Evolutionary conservation across 129 eudicot genomes (phyloP).

Genomic region (Pittosporum tobira): DNA sequence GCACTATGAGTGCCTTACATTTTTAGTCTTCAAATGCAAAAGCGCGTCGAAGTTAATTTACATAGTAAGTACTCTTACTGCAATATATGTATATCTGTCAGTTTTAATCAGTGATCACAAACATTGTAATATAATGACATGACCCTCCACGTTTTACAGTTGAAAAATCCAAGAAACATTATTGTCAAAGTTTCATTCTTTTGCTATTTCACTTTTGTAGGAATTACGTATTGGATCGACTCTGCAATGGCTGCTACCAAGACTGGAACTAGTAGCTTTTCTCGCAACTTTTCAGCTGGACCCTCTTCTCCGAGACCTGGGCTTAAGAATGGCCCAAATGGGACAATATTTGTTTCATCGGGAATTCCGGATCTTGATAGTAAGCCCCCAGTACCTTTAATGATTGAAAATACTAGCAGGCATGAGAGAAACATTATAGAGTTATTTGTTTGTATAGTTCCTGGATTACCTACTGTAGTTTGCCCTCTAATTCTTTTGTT

Average conservation of each 20-base stretch:
- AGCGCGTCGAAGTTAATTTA: no score
- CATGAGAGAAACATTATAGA: neutral
- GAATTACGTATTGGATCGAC: neutral
- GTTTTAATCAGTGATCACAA: neutral
- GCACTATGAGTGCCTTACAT: neutral
- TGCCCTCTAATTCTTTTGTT: conserved; percentile 4
- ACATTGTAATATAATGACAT: neutral
- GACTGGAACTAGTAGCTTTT: conserved; percentile 72
- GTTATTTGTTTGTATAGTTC: neutral
- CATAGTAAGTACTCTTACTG: neutral
- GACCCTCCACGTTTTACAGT: neutral
- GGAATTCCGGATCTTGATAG: conserved; percentile 96
- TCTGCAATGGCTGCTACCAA: conserved; percentile 46
- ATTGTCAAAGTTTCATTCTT: neutral
- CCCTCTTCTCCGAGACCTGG: conserved; percentile 53
- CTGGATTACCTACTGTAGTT: neutral
- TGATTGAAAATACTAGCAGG: neutral
- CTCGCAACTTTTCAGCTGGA: conserved; percentile 49
- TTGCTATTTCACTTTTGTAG: conserved; percentile 7
- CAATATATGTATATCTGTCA: neutral
- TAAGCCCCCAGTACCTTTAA: conserved; percentile 22
- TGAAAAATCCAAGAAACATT: neutral
- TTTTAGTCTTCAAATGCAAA: no score
- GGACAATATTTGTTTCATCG: conserved; percentile 68
- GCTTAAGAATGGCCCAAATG: conserved; percentile 88